Evolutionary conservation across 2,329 filamentous ascomycete genomes (phyloP), one percentile per base, ranked within the genome.

Genomic region (Penicillium sp.): DNA sequence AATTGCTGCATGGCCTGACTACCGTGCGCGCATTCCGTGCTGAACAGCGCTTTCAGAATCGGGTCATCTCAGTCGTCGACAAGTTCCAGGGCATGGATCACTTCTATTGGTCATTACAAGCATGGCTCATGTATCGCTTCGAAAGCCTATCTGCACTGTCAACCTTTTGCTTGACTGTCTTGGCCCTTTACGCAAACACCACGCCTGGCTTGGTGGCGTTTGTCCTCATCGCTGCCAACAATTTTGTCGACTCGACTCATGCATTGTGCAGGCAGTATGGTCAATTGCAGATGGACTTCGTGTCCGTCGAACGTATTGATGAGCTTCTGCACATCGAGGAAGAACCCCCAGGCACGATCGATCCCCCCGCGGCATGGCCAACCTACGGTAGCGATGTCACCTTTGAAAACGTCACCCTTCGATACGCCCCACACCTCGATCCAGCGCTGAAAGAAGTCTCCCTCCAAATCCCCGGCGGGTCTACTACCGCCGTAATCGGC

Each of bases 71-170:
- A 2, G 92, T 92, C 0, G 92, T 92, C 0, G 92, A 96, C 70
- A 87, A 87, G 18, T 96, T 96, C 71, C 93, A 96, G 73, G 92
- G 92, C 71, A 95, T 96, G 84, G 93, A 97, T 69, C 93, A 97
- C 73, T 96, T 96, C 77, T 96, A 96, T 77, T 96, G 92, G 89
- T 90, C 88, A 59, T 82, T 96, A 44, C 91, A 96, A 65, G 86
- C 87, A 7, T 96, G 92, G 92, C 81, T 96, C 2, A 87, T 88
- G 72, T 92, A 89, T 69, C 87, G 92, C 13, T 94, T 95, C 56
- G 88, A 91, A 66, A 75, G 81, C 9, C 77, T 93, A 6, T 91
- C 91, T 0, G 89, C 89, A 0, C 72, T 85, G 3, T 91, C 91
- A 7, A 92, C 90, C 0, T 89, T 94, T 59, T 77, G 86, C 0